phyloP scores from a whole-genome alignment of 1,284 basidiomycete species.

The Kalmanozyma brasiliensis region DNA sequence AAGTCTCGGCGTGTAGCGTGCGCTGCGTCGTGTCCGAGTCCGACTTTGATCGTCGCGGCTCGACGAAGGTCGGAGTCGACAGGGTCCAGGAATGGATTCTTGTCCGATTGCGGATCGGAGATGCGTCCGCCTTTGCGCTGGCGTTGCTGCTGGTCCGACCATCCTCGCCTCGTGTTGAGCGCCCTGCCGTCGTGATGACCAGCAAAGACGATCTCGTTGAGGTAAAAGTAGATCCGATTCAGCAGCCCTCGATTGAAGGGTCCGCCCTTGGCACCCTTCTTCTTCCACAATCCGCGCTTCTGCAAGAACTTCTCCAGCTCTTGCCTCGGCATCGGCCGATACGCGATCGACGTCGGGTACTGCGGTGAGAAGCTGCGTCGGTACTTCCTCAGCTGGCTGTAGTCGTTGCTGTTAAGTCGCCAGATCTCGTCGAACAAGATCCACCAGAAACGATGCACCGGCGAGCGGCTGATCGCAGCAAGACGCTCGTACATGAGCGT shows the following conservation, averaged over 20 bases:
- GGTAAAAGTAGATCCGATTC: constrained; percentile 79
- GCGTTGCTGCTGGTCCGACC: constrained; percentile 13
- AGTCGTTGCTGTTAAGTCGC: constrained; percentile 51
- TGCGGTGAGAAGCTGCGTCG: constrained; percentile 77
- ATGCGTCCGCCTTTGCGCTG: constrained; percentile 1
- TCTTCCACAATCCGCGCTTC: constrained; percentile 75
- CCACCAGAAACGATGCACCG: constrained; percentile 81
- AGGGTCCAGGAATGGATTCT: constrained; percentile 31
- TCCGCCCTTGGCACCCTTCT: constrained; percentile 69
- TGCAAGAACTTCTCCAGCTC: constrained; percentile 76
- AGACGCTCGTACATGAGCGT: constrained; percentile 75
- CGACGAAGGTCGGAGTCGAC: constrained; percentile 32
- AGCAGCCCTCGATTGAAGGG: constrained; percentile 78
- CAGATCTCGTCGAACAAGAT: constrained; percentile 77
- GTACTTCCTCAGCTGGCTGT: constrained; percentile 75
- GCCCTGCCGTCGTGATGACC: constrained; percentile 24
- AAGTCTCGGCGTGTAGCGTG: constrained; percentile 72
- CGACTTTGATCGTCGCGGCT: constrained; percentile 45
- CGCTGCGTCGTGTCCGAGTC: constrained; percentile 75
- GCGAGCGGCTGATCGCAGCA: constrained; percentile 72
- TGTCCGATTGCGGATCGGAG: not conserved
- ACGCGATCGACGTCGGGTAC: constrained; percentile 79
- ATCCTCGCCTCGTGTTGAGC: constrained; percentile 15
- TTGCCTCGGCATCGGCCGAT: constrained; percentile 77
- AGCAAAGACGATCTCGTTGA: constrained; percentile 78